These are phyloP conservation scores for Candida pseudofarinosa DNA, from an alignment of 805 yeast genomes.

Conservation along the genomic window DNA sequence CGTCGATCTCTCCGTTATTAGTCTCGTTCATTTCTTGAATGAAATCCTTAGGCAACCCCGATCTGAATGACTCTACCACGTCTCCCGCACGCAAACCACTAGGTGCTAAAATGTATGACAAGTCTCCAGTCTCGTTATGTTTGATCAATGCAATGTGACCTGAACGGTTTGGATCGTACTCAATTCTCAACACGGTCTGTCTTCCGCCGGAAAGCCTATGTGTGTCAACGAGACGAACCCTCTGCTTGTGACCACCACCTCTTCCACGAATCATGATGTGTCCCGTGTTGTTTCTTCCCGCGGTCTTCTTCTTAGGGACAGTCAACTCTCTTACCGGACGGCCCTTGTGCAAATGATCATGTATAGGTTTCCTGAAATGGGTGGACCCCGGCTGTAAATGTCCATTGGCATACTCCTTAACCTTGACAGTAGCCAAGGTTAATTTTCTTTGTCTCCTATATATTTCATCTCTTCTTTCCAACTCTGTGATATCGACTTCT, in stretches of 20 bases:
- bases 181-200: conserved; percentile 81
- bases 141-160: conserved; percentile 86
- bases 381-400: conserved; percentile 77
- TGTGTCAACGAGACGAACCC: conserved; percentile 80
- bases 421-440: conserved; percentile 62
- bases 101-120: conserved; percentile 82
- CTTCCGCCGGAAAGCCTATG: conserved; percentile 63
- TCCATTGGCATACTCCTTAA: conserved; percentile 72
- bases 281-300: conserved; percentile 91
- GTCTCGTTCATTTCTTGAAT: conserved; percentile 61
- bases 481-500: conserved; percentile 53
- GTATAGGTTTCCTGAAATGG: conserved; percentile 85
- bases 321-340: conserved; percentile 77
- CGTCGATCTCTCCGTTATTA: conserved; percentile 80
- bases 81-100: conserved; percentile 95
- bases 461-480: conserved; percentile 75
- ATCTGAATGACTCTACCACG: conserved; percentile 79
- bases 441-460: conserved; percentile 70
- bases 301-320: conserved; percentile 59
- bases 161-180: conserved; percentile 92
- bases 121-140: conserved; percentile 55
- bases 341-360: conserved; percentile 83
- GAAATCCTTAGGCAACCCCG: conserved; percentile 77
- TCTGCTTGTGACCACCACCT: conserved; percentile 94
- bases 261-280: conserved; percentile 87